A percentile compares a stretch with the other conserved stretches of the same genome.
Evolutionary conservation across 2,329 filamentous ascomycete genomes (phyloP).

Genomic region (Byssoonygena ceratinophila): DNA sequence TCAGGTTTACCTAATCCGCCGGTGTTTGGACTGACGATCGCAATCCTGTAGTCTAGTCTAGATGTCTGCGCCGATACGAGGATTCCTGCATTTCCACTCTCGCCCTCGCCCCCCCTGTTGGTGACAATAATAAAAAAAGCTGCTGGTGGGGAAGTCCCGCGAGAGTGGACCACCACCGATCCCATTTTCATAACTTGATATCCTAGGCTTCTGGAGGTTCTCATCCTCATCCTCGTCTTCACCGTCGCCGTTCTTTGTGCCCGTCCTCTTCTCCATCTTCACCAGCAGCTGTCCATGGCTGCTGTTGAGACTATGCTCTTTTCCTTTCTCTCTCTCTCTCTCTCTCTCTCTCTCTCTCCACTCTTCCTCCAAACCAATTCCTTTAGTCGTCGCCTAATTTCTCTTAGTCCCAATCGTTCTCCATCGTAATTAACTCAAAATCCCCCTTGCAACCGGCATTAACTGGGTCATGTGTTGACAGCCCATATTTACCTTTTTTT

Average conservation of each 20-base stretch:
- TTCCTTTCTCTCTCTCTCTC: neutral
- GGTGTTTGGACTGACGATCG: neutral
- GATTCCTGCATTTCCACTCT: neutral
- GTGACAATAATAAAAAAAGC: neutral
- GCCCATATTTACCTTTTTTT: neutral
- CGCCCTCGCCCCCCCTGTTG: neutral
- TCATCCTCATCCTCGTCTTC: neutral
- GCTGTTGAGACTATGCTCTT: neutral
- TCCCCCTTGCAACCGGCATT: conserved; percentile 6
- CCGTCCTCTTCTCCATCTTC: neutral
- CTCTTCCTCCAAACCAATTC: neutral
- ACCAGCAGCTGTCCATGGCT: neutral
- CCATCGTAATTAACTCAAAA: conserved; percentile 2
- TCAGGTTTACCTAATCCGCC: neutral
- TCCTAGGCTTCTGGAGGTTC: too few relatives aligned
- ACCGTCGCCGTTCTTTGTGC: too few relatives aligned
- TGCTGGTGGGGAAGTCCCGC: conserved; percentile 6
- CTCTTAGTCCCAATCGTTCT: conserved; percentile 8
- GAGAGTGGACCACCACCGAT: conserved; percentile 4
- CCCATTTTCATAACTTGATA: too few relatives aligned
- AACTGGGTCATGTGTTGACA: conserved; percentile 9
- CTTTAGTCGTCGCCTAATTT: conserved; percentile 3
- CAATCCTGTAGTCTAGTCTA: neutral
- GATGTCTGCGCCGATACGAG: conserved; percentile 7
- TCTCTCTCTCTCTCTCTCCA: neutral